phyloP scores from a whole-genome alignment of 1,139 yeast genomes.

The Hyphopichia buzzinii region DNA sequence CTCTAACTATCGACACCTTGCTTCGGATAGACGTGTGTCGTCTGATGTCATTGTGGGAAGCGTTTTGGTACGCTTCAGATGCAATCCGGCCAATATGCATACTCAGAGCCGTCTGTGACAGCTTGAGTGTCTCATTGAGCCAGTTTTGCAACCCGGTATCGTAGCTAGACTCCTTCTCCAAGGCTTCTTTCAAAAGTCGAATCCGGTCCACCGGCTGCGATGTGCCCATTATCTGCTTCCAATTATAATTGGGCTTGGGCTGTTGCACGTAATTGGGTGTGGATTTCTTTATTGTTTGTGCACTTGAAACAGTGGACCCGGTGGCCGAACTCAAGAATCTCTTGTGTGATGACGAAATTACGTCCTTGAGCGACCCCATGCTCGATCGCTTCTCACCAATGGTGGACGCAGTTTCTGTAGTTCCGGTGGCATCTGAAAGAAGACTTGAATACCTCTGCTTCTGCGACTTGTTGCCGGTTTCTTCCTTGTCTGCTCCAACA shows the following conservation, averaged over 20 bases:
- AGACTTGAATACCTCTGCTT: conserved; percentile 13
- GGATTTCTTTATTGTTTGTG: conserved; percentile 9
- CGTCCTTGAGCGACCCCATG: conserved; percentile 1
- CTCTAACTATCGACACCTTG: conserved; percentile 43
- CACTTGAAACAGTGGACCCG: background rate
- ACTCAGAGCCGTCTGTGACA: conserved; percentile 29
- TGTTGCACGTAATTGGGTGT: conserved; percentile 1
- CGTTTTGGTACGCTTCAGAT: conserved; percentile 47
- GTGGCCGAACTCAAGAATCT: conserved; percentile 2
- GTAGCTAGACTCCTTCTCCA: conserved; percentile 35
- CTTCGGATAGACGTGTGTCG: conserved; percentile 44
- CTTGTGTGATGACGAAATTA: conserved; percentile 3
- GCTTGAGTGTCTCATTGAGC: conserved; percentile 41
- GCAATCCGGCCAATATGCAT: conserved; percentile 48
- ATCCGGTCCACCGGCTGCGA: conserved; percentile 47
- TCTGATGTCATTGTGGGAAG: conserved; percentile 43
- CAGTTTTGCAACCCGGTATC: conserved; percentile 50
- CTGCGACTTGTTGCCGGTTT: background rate
- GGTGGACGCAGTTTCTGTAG: background rate
- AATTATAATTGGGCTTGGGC: conserved; percentile 27
- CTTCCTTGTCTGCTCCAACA: conserved; percentile 4
- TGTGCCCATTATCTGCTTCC: conserved; percentile 44
- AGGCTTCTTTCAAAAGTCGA: conserved; percentile 38
- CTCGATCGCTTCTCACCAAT: conserved; percentile 2
- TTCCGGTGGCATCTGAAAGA: background rate